Base-by-base conservation (phyloP, 495 filamentous ascomycete species). In the Aspergillus heteromorphus region DNA sequence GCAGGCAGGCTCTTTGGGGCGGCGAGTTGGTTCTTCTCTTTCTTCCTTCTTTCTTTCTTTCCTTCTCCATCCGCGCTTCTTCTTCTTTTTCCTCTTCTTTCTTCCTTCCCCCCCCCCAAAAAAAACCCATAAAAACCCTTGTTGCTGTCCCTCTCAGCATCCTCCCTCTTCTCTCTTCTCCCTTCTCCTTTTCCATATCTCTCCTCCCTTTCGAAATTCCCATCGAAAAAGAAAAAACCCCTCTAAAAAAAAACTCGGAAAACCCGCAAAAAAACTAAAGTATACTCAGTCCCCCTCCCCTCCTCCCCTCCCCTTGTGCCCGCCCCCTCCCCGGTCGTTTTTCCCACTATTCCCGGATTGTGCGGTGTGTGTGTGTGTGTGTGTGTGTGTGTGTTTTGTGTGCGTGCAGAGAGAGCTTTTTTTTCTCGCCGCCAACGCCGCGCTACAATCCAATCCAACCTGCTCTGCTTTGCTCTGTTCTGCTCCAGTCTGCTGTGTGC, bases 151-250 rank as follows among this genome's bases (percentile, higher is more conserved):
- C 67, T 64, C 45, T 40, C 57, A 51, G 47, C 50, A 57, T 61
- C 57, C 55, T 55, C 55, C n/a, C n/a, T n/a, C n/a, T n/a, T n/a
- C 60, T 53, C 58, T 58, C 63, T 65, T 72, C 63, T 66, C 66
- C 59, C 68, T 64, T 65, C 72, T 72, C 70, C 75, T 67, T 60
- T 65, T 50, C 10, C 43, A 29, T 29, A 47, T 47, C n/a, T n/a
- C n/a, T 51, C 65, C 66, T 60, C 67, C 72, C 66, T 64, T 65
- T 72, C 72, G 69, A 63, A 63, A 73, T 55, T 53, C 57, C 62
- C 60, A 55, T 74, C 70, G 66, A 75, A 79, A 79, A 74, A 66
- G 59, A 64, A 79, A 79, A 74, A 66, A 61, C 61, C 59, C 56
- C 49, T 18, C 55, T 60, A 68, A 60, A 63, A 65, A 65, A 66